These are phyloP conservation scores for Nakazawaea ishiwadae DNA, from an alignment of 805 yeast species.

Conservation along the genomic window DNA sequence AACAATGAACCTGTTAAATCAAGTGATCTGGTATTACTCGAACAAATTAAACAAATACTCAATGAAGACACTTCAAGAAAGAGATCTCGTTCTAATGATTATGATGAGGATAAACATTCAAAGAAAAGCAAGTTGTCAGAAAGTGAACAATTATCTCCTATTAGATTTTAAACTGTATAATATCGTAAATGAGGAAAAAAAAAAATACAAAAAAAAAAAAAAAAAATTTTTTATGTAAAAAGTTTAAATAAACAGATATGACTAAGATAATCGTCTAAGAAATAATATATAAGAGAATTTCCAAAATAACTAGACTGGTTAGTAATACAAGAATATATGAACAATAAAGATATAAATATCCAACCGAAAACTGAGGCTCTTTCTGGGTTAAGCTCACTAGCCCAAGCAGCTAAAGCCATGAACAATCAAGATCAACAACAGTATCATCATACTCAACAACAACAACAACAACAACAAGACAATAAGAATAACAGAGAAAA, in stretches of 20 bases:
- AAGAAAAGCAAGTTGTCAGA: background rate
- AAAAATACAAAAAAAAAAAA: too few species aligned
- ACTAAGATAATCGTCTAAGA: too few species aligned
- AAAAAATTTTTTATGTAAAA: too few species aligned
- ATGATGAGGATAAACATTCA: background rate
- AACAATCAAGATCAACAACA: background rate
- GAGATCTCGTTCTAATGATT: background rate
- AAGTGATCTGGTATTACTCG: background rate
- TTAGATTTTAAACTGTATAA: background rate
- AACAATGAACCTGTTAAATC: background rate
- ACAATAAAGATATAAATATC: background rate
- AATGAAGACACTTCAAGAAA: background rate
- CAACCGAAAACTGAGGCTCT: constrained; percentile 6
- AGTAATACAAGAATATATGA: too few species aligned
- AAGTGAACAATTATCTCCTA: constrained; percentile 4
- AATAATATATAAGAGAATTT: too few species aligned
- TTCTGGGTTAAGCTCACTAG: constrained; percentile 11
- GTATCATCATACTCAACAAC: background rate
- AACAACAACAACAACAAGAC: background rate
- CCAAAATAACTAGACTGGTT: too few species aligned
- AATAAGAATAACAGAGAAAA: background rate
- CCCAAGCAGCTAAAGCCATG: constrained; percentile 11
- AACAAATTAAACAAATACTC: background rate
- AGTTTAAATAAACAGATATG: too few species aligned
- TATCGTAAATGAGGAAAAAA: background rate